phyloP scores from a whole-genome alignment of 1,284 basidiomycete genomes.

The Fomes fomentarius region DNA sequence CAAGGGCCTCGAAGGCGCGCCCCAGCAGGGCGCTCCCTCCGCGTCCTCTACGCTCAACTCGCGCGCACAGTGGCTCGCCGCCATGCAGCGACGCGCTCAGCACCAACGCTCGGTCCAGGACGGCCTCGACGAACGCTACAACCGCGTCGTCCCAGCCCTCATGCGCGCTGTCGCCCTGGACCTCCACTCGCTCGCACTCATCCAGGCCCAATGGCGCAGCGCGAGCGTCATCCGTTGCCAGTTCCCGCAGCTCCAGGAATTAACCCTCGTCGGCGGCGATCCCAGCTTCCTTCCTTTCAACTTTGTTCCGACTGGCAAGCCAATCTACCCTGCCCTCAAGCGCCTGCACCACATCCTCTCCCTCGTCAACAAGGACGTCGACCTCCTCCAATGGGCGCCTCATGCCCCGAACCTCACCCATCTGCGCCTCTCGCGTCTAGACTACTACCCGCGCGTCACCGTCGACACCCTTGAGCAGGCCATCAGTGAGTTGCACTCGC shows the following conservation, averaged over 20 bases:
- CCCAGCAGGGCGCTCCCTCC: neutral
- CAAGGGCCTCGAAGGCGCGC: neutral
- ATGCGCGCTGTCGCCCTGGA: conserved; percentile 17
- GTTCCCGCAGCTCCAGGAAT: conserved; percentile 19
- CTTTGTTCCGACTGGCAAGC: conserved; percentile 6
- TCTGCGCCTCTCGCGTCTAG: conserved; percentile 19
- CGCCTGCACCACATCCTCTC: conserved; percentile 22
- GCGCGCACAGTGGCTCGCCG: conserved; percentile 17
- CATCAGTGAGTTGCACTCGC: conserved; percentile 12
- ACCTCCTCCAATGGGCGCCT: conserved; percentile 18
- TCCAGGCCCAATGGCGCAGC: conserved; percentile 21
- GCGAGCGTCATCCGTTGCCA: conserved; percentile 10
- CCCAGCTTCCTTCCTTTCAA: conserved; percentile 21
- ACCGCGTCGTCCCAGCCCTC: conserved; percentile 16
- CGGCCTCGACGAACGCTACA: conserved; percentile 19
- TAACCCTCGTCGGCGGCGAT: conserved; percentile 22
- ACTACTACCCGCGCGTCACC: conserved; percentile 15
- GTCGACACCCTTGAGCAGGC: conserved; percentile 18
- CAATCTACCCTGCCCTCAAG: conserved; percentile 17
- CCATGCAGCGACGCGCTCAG: conserved; percentile 14
- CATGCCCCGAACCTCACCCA: conserved; percentile 23
- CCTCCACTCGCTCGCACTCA: conserved; percentile 16
- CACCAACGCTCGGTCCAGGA: conserved; percentile 14
- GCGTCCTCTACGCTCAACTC: neutral
- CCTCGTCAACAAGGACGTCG: conserved; percentile 18